These are phyloP conservation scores for Pseudonitzschia pungens DNA, from an alignment of 108 stramenopile species.

Conservation along the genomic window DNA sequence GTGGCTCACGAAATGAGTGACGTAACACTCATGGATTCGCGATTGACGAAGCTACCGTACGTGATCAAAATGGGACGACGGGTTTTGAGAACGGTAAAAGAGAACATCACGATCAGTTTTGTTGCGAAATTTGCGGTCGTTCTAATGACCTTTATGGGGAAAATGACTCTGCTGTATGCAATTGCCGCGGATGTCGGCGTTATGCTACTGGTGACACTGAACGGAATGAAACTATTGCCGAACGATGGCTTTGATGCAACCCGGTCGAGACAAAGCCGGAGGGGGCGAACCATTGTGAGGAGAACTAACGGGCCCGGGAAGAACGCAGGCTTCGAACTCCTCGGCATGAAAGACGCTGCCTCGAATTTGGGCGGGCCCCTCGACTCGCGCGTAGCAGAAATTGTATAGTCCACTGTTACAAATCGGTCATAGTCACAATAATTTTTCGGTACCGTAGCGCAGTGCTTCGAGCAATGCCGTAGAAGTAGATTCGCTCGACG, in stretches of 20 bases:
- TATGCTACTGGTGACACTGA: conserved; percentile 84
- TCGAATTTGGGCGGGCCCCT: not conserved
- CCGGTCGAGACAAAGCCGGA: not conserved
- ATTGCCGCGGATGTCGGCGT: conserved; percentile 86
- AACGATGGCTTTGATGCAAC: conserved; percentile 25
- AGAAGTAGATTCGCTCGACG: too few species aligned
- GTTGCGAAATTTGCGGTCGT: conserved; percentile 67
- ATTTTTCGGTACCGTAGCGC: not conserved
- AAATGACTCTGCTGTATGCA: conserved; percentile 75
- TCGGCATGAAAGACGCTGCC: conserved; percentile 7
- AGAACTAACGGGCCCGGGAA: not conserved
- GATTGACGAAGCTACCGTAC: conserved; percentile 68
- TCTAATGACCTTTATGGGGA: conserved; percentile 65
- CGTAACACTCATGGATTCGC: conserved; percentile 85
- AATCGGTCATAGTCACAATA: not conserved
- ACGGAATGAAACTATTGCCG: conserved; percentile 86
- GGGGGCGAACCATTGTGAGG: not conserved
- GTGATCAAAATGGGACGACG: conserved; percentile 73
- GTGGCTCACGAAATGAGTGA: conserved; percentile 95
- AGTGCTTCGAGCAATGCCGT: not conserved
- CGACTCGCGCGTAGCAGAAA: conserved; percentile 7
- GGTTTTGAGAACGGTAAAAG: conserved; percentile 73
- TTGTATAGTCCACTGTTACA: not conserved
- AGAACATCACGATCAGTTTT: conserved; percentile 78
- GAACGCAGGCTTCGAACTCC: conserved; percentile 11